Percentiles rank a stretch among this genome's conserved stretches.
Conservation (phyloP, 192 early-diverging fungal species). For the Podila clonocystis region DNA sequence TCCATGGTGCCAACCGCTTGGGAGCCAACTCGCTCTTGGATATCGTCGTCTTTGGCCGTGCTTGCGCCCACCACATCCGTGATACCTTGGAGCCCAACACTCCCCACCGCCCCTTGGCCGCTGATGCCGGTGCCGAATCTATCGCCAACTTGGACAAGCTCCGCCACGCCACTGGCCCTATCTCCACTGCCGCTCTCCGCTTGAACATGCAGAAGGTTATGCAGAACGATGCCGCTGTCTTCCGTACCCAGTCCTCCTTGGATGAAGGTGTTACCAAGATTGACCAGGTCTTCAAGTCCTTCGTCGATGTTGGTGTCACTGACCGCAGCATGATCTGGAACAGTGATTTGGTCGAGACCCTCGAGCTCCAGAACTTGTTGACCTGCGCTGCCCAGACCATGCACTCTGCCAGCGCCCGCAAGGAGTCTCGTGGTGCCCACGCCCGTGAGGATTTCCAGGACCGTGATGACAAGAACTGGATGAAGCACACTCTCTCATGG, state of each 20-base stretch:
- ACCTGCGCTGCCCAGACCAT: slow-evolving; percentile 95
- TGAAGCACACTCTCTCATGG: slow-evolving; percentile 99
- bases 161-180: slow-evolving; percentile 83
- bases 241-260: slow-evolving; percentile 89
- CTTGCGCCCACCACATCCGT: slow-evolving; percentile 93
- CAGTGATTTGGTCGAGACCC: slow-evolving; percentile 95
- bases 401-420: slow-evolving; percentile 88
- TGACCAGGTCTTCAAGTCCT: slow-evolving; percentile 80
- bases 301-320: slow-evolving; percentile 86
- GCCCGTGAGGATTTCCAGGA: slow-evolving; percentile 94
- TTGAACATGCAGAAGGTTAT: slow-evolving; percentile 98
- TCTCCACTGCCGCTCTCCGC: slow-evolving; percentile 86
- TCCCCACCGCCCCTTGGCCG: slow-evolving; percentile 83
- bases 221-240: slow-evolving; percentile 98
- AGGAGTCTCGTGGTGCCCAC: slow-evolving; percentile 98
- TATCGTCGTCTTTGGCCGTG: slow-evolving; percentile 98
- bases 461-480: slow-evolving; percentile 94
- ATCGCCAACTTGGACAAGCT: slow-evolving; percentile 97
- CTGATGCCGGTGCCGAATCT: slow-evolving; percentile 86
- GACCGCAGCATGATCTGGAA: slow-evolving; percentile 99
- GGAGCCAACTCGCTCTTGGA: slow-evolving; percentile 98
- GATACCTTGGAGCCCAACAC: slow-evolving; percentile 90
- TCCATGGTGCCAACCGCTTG: slow-evolving; percentile 98
- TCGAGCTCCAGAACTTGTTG: slow-evolving; percentile 98
- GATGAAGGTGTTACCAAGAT: slow-evolving; percentile 92